These are phyloP conservation scores for Artemisia annua DNA, from an alignment of 129 eudicot species.

Conservation along the genomic window DNA sequence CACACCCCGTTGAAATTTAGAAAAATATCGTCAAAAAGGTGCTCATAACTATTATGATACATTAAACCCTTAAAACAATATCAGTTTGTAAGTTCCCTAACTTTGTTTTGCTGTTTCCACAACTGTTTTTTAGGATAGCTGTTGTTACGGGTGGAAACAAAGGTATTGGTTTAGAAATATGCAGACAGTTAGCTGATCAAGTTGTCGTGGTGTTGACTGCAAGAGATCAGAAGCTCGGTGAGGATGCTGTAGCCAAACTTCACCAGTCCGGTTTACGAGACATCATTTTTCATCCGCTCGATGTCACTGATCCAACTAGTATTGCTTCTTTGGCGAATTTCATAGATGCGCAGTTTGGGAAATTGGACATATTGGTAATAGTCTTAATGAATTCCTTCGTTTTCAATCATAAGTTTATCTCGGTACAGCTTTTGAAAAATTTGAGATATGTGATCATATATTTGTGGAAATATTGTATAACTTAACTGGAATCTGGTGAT, in stretches of 20 bases:
- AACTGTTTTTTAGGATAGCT: slow-evolving; percentile 27
- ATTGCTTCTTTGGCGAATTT: slow-evolving; percentile 29
- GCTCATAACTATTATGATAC: background rate
- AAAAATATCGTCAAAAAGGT: slow-evolving; percentile 26
- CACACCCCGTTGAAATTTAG: background rate
- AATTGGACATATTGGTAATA: slow-evolving; percentile 42
- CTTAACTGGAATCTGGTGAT: too few species aligned
- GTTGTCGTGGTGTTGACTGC: slow-evolving; percentile 40
- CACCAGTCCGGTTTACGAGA: slow-evolving; percentile 29
- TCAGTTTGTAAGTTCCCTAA: background rate
- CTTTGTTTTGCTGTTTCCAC: background rate
- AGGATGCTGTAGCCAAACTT: slow-evolving; percentile 32
- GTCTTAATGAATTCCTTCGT: background rate
- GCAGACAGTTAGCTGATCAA: slow-evolving; percentile 36
- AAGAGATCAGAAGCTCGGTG: slow-evolving; percentile 38
- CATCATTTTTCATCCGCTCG: slow-evolving; percentile 44
- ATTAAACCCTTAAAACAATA: background rate
- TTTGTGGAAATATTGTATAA: background rate
- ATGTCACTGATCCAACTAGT: slow-evolving; percentile 37
- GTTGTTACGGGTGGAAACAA: slow-evolving; percentile 52
- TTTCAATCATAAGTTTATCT: too few species aligned
- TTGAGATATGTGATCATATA: too few species aligned
- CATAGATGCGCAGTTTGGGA: slow-evolving; percentile 28
- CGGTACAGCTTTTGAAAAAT: too few species aligned
- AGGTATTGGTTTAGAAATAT: slow-evolving; percentile 47